Evolutionary conservation across 2,329 filamentous ascomycete species (phyloP).

Genomic region (Penicillium oxalicum): DNA sequence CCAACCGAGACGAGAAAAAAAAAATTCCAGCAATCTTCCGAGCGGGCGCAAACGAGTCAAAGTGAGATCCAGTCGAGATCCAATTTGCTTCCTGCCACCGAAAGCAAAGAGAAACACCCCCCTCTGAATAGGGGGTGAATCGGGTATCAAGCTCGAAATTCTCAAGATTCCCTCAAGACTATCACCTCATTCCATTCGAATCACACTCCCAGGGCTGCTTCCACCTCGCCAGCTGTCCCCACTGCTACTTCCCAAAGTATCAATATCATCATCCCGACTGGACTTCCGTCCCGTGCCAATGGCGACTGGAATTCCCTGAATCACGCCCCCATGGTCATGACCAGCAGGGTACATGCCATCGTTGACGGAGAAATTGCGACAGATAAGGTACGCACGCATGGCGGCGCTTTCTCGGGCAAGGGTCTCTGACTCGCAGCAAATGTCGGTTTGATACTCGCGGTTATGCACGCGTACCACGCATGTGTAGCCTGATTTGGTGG

Average conservation of each 20-base stretch:
- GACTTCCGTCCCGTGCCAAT: slow-evolving; percentile 55
- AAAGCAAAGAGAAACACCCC: too few species aligned
- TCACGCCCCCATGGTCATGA: slow-evolving; percentile 48
- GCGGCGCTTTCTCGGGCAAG: slow-evolving; percentile 89
- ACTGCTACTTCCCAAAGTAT: slow-evolving; percentile 42
- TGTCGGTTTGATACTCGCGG: slow-evolving; percentile 89
- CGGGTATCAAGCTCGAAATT: too few species aligned
- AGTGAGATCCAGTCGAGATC: too few species aligned
- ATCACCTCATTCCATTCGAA: not conserved
- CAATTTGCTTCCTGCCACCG: too few species aligned
- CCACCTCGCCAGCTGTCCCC: slow-evolving; percentile 49
- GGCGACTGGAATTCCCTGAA: slow-evolving; percentile 59
- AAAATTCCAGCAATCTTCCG: too few species aligned
- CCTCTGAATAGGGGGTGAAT: too few species aligned
- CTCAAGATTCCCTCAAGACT: too few species aligned
- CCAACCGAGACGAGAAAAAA: too few species aligned
- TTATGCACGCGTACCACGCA: slow-evolving; percentile 94
- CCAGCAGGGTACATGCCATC: slow-evolving; percentile 72
- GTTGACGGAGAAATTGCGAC: slow-evolving; percentile 94
- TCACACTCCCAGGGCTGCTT: slow-evolving; percentile 43
- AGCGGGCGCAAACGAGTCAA: too few species aligned
- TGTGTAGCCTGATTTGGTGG: slow-evolving; percentile 67
- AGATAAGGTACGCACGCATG: slow-evolving; percentile 95
- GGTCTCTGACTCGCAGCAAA: slow-evolving; percentile 71
- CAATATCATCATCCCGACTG: slow-evolving; percentile 45